Evolutionary conservation across 768 basidiomycete species (phyloP).

Genomic region (Tubosaeta brunneosetosa): DNA sequence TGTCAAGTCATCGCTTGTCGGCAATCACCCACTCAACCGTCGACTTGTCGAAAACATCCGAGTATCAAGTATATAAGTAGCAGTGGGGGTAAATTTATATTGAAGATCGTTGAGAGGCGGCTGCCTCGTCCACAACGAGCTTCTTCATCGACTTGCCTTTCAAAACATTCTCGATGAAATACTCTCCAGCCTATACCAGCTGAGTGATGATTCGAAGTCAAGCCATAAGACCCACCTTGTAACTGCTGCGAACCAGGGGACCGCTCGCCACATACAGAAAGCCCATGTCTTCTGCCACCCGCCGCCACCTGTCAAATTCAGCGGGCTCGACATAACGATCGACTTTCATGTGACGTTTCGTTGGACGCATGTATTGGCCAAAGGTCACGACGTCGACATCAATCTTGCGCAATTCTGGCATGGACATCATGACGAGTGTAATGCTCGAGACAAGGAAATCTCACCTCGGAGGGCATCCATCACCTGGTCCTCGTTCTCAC

Average conservation of each 20-base stretch:
- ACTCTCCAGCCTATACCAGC: constrained; percentile 79
- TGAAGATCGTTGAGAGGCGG: constrained; percentile 1
- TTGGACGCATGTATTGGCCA: constrained; percentile 99
- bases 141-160: constrained; percentile 47
- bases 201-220: constrained; percentile 1
- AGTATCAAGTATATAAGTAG: constrained; percentile 5
- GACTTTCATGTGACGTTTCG: constrained; percentile 99
- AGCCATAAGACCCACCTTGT: constrained; percentile 63
- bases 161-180: constrained; percentile 88
- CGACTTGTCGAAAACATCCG: background rate
- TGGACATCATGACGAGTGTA: background rate
- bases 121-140: constrained; percentile 25
- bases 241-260: constrained; percentile 91
- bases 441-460: constrained; percentile 13
- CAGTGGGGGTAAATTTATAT: constrained; percentile 1
- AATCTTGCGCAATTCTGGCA: constrained; percentile 75
- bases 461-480: constrained; percentile 77
- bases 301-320: constrained; percentile 91
- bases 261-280: constrained; percentile 98
- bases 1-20: background rate
- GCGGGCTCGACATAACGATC: constrained; percentile 91
- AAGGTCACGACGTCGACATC: constrained; percentile 98
- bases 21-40: constrained; percentile 4
- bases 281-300: constrained; percentile 86
- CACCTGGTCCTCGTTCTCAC: constrained; percentile 82